Evolutionary conservation across 75 land plant genomes (phyloP).

Genomic region (Larix kaempferi): DNA sequence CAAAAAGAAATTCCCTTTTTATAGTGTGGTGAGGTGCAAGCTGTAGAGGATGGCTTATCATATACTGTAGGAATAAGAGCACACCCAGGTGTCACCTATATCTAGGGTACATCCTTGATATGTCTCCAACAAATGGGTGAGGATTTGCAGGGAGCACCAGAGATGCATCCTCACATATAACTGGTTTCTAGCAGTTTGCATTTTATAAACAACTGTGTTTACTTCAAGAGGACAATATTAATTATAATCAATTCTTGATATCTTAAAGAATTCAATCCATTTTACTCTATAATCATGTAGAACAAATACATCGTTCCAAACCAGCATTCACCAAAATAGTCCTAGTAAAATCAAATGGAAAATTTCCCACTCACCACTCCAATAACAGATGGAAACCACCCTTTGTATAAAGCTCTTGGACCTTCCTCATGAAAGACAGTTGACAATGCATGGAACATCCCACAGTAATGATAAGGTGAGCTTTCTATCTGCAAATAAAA

Average conservation of each 20-base stretch:
- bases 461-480: slow-evolving; percentile 82
- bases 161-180: background rate
- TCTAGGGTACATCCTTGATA: too few relatives aligned
- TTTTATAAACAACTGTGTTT: background rate
- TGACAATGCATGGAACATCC: slow-evolving; percentile 83
- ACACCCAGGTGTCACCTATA: too few relatives aligned
- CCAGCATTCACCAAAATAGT: background rate
- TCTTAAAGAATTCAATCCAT: background rate
- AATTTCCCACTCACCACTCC: slow-evolving; percentile 77
- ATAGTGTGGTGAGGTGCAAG: too few relatives aligned
- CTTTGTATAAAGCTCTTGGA: slow-evolving; percentile 80
- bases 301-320: background rate
- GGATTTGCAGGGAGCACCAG: too few relatives aligned
- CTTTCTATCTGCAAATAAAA: slow-evolving; percentile 62
- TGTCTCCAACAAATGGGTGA: too few relatives aligned
- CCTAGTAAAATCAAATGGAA: background rate
- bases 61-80: too few relatives aligned
- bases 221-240: background rate
- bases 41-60: too few relatives aligned
- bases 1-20: too few relatives aligned
- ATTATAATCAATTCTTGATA: background rate
- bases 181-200: background rate
- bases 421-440: slow-evolving; percentile 78
- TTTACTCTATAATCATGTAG: background rate
- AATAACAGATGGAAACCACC: slow-evolving; percentile 97